These are phyloP conservation scores for Rosa chinensis DNA, from an alignment of 306 rosid species.

Conservation along the genomic window DNA sequence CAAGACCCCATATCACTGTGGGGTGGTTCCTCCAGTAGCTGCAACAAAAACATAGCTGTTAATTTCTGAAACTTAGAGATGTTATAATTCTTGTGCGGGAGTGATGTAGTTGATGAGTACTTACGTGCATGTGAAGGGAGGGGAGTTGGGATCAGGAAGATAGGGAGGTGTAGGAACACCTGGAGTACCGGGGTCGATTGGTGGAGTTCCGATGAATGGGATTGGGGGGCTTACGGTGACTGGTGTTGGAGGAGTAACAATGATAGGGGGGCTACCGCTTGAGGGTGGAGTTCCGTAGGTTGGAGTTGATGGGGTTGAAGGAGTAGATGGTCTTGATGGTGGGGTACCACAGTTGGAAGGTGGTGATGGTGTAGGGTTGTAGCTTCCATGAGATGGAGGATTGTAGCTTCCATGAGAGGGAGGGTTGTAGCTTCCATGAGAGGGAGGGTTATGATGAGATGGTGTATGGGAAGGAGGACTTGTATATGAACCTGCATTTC, in stretches of 20 bases:
- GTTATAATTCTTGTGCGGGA: neutral
- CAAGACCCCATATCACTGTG: conserved; percentile 67
- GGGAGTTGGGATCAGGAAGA: conserved; percentile 66
- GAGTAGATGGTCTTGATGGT: conserved; percentile 21
- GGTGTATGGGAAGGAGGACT: conserved; percentile 43
- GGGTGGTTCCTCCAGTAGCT: conserved; percentile 94
- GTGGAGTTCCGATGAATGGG: conserved; percentile 53
- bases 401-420: conserved; percentile 28
- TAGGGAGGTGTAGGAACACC: conserved; percentile 59
- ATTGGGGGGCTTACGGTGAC: conserved; percentile 19
- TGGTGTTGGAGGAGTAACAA: conserved; percentile 3
- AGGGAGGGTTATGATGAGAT: conserved; percentile 35
- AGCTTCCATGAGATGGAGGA: conserved; percentile 51
- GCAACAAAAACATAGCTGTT: conserved; percentile 23
- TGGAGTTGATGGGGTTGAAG: conserved; percentile 34
- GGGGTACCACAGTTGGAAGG: conserved; percentile 57
- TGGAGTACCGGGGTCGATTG: conserved; percentile 56
- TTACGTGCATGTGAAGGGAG: conserved; percentile 88
- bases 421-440: conserved; percentile 47
- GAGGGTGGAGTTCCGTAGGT: conserved; percentile 19
- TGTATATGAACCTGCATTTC: conserved; percentile 36
- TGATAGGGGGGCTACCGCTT: conserved; percentile 43
- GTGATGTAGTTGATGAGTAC: conserved; percentile 21
- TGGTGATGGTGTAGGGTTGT: conserved; percentile 57
- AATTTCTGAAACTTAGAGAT: neutral